Base-by-base conservation (phyloP, 345 rosid species). In the Salix udensis region DNA sequence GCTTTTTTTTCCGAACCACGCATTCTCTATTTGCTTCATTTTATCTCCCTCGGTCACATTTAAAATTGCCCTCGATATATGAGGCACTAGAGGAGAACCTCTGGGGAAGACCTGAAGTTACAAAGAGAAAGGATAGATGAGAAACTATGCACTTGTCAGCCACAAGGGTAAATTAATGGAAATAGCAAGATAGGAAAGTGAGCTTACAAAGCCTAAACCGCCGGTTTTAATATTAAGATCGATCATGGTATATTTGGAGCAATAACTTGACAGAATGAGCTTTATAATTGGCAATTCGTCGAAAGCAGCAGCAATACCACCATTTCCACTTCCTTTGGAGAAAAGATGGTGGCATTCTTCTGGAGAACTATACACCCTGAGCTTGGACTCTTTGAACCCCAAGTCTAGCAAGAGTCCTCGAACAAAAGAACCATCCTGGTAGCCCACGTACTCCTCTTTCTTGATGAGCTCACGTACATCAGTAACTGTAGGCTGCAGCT, bases 231-330 rank as follows among this genome's bases (percentile, higher is more conserved):
- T 50, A 2, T 71, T 65, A 26, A 75, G 80, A 6, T 70, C 70
- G 44, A 65, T 36, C 39, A 71, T 70, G 64, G 80, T 65, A 50
- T 77, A 71, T 8, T 72, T 13, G 28, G 24, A 50, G 75, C 88
- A 80, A 68, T 88, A 62, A 48, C 82, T 75, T 9, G 82, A 78
- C 36, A 86, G 87, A 67, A 89, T 78, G 21, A 85, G 74, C 24
- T 79, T 83, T 1, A 80, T 80, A 66, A 81, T 85, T 12, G 94
- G 85, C 23, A 87, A 21, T 80, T 88, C 92, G 12, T 83, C 86
- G 11, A 87, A 67, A 40, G 84, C 75, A 31, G 79, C 87, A 8
- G 86, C 24, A n/a, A 77, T 77, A 16, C 80, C 80, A 31, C 77
- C 77, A 73, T 73, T 67, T 37, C 46, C 55, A 6, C 52, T 72